Conservation (phyloP, 345 rosid species). For the Odontarrhena argentea region DNA sequence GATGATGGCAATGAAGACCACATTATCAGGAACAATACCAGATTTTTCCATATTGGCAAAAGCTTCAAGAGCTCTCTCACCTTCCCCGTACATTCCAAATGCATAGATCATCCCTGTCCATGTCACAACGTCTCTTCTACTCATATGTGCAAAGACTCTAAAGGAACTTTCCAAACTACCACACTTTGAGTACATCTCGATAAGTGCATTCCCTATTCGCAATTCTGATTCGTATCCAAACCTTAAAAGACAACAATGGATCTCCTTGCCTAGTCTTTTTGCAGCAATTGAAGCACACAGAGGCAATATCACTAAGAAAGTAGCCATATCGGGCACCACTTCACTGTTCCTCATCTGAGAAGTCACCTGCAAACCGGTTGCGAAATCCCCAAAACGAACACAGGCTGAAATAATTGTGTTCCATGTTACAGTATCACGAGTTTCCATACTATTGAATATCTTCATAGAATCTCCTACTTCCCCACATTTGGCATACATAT, state of each 20-base stretch:
- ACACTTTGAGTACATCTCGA: slow-evolving; percentile 75
- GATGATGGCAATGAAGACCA: slow-evolving; percentile 58
- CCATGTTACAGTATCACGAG: slow-evolving; percentile 61
- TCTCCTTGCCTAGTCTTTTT: slow-evolving; percentile 64
- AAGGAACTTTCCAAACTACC: slow-evolving; percentile 50
- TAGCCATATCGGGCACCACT: slow-evolving; percentile 50
- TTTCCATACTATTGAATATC: slow-evolving; percentile 51
- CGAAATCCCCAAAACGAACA: slow-evolving; percentile 53
- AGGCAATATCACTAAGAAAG: slow-evolving; percentile 59
- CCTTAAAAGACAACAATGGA: slow-evolving; percentile 57
- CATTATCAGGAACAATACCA: slow-evolving; percentile 57
- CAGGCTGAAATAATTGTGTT: slow-evolving; percentile 61
- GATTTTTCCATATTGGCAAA: slow-evolving; percentile 54
- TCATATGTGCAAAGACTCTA: slow-evolving; percentile 53
- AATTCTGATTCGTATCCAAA: slow-evolving; percentile 53
- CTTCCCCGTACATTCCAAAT: slow-evolving; percentile 68
- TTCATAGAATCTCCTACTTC: slow-evolving; percentile 45
- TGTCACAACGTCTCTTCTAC: slow-evolving; percentile 68
- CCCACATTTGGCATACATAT: slow-evolving; percentile 64
- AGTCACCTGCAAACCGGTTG: slow-evolving; percentile 50
- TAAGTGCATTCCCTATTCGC: slow-evolving; percentile 59
- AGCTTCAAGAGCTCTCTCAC: slow-evolving; percentile 55
- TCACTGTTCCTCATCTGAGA: slow-evolving; percentile 48
- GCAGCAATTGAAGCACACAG: slow-evolving; percentile 60
- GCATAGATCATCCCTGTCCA: slow-evolving; percentile 71